Evolutionary conservation across 2,329 filamentous ascomycete species (phyloP), one percentile per base, ranked within the genome.

Genomic region (Chaetomiaceae sp.): DNA sequence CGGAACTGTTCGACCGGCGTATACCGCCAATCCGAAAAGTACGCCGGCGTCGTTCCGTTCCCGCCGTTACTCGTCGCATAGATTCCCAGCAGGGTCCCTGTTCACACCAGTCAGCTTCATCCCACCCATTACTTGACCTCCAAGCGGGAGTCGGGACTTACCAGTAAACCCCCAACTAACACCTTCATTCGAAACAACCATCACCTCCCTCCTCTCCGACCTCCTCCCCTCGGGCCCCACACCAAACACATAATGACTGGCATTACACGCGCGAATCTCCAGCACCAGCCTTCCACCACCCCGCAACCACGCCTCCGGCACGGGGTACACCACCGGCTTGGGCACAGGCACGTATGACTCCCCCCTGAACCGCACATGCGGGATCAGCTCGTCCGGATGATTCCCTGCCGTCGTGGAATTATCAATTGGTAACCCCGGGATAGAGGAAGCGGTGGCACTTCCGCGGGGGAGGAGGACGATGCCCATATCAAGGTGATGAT

Each of bases 11-110:
- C 71, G 45, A 70, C 62, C 15, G 70, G 69, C 1, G 56, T 63
- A 57, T 79, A 80, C 53, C 65, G 69, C 76, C 78, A 80, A 19
- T 72, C 66, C 6, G 67, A 71, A 45, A 80, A 65, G 61, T 77
- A 80, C 3, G 74, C 75, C 4, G 72, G 68, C 29, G 72, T 72
- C 2, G 60, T 69, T 2, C 70, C 72, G 11, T 69, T 63, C 2
- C 70, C 70, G 0, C 77, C 78, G 57, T 82, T 81, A 25, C 67
- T 77, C 4, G 79, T 81, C 37, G 73, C 74, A 61, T 80, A 82
- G 1, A 75, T 69, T 0, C 78, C 79, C 0, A 82, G 56, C 19
- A 82, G 64, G 1, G 72, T 72, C 0, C 78, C 78, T 71, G 29
- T 66, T 65, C 15, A 70, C 61, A 34, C 27, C 27, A n/a, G 11